A percentile compares a stretch with the other conserved stretches of the same genome.
These are phyloP conservation scores for Colletotrichum sp. DNA, from an alignment of 2,329 filamentous ascomycete genomes.

Conservation along the genomic window DNA sequence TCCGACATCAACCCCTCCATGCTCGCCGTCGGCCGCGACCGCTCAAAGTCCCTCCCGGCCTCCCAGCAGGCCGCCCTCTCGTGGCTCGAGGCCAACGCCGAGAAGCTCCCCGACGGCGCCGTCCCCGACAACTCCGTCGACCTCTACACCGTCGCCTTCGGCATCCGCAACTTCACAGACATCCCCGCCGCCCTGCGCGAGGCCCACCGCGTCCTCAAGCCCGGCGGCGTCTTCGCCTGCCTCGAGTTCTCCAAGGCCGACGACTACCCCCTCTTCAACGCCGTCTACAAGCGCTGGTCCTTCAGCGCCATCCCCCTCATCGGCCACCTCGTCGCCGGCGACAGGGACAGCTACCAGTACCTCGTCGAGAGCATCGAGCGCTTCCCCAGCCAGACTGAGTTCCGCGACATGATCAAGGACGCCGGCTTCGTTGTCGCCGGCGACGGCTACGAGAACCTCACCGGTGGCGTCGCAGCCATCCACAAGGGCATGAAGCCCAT, in stretches of 20 bases:
- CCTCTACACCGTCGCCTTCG: slow-evolving; percentile 96
- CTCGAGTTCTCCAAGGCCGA: slow-evolving; percentile 91
- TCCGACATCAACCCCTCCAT: slow-evolving; percentile 97
- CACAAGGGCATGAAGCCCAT: slow-evolving; percentile 93
- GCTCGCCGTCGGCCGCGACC: slow-evolving; percentile 85
- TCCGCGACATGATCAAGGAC: slow-evolving; percentile 79
- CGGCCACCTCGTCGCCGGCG: slow-evolving; percentile 91
- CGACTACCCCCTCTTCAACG: slow-evolving; percentile 77
- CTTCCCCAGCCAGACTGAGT: slow-evolving; percentile 87
- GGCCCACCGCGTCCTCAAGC: slow-evolving; percentile 87
- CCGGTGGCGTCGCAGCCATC: slow-evolving; percentile 90
- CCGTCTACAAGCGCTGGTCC: slow-evolving; percentile 93
- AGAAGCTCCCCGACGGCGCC: slow-evolving; percentile 63
- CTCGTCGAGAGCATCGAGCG: slow-evolving; percentile 96
- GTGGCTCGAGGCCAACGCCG: slow-evolving; percentile 92
- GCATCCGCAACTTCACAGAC: slow-evolving; percentile 96
- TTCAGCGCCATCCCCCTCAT: slow-evolving; percentile 95
- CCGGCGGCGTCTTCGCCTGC: slow-evolving; percentile 94
- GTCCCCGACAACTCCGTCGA: slow-evolving; percentile 79
- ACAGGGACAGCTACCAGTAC: slow-evolving; percentile 97
- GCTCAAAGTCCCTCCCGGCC: slow-evolving; percentile 64
- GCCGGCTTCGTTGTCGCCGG: slow-evolving; percentile 88
- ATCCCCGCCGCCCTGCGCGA: slow-evolving; percentile 83
- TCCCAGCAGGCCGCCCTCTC: slow-evolving; percentile 62
- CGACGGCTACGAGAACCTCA: slow-evolving; percentile 87